Evolutionary conservation across 768 basidiomycete genomes (phyloP).

Genomic region (Nidula microcarpa): DNA sequence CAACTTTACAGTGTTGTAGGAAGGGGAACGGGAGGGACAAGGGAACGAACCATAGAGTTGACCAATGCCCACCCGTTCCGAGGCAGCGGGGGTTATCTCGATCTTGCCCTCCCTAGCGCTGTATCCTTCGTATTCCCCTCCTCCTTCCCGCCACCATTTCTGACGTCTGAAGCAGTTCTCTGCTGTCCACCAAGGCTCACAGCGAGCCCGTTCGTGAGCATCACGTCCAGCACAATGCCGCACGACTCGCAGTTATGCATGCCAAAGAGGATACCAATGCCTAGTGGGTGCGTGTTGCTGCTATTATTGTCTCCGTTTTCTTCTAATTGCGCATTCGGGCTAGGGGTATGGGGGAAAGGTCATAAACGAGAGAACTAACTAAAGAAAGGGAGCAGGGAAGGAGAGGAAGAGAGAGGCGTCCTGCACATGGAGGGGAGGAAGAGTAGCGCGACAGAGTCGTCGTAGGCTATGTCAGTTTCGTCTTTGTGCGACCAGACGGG

Average conservation of each 20-base stretch:
- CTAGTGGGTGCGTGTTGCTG: conserved; percentile 42
- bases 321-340: conserved; percentile 8
- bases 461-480: conserved; percentile 74
- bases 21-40: background rate
- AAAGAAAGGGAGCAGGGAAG: background rate
- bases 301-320: conserved; percentile 70
- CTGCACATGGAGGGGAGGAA: conserved; percentile 48
- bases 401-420: conserved; percentile 32
- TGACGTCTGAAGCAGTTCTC: too few species aligned
- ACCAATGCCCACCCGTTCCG: conserved; percentile 68
- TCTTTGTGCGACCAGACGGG: conserved; percentile 69
- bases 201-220: conserved; percentile 57
- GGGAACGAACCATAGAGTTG: conserved; percentile 73
- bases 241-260: conserved; percentile 83
- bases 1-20: background rate
- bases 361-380: background rate
- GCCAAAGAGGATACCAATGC: conserved; percentile 73
- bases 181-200: conserved; percentile 7
- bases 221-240: conserved; percentile 53
- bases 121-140: background rate
- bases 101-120: conserved; percentile 15
- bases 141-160: too few species aligned
- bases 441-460: conserved; percentile 57
- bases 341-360: background rate
- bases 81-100: conserved; percentile 47